These are phyloP conservation scores for Truncatella angustata DNA, from an alignment of 2,329 filamentous ascomycete species.

Conservation along the genomic window DNA sequence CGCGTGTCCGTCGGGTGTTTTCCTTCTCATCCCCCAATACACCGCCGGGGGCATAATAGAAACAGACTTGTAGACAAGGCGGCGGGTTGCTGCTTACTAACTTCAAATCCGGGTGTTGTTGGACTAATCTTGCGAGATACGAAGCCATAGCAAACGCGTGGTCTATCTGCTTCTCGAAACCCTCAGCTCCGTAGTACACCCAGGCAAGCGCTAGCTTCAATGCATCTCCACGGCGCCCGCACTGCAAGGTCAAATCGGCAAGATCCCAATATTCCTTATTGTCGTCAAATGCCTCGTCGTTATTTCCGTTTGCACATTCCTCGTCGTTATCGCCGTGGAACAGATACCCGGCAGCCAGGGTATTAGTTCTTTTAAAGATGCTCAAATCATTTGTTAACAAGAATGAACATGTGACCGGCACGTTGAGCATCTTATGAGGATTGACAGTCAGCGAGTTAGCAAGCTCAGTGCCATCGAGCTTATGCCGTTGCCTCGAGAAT, in stretches of 20 bases:
- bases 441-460: constrained; percentile 86
- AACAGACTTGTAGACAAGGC: constrained; percentile 91
- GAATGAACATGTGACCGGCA: constrained; percentile 88
- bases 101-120: constrained; percentile 57
- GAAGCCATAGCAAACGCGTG: constrained; percentile 69
- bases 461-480: constrained; percentile 68
- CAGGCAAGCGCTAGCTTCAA: constrained; percentile 87
- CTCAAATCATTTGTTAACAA: constrained; percentile 74
- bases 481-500: constrained; percentile 65
- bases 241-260: constrained; percentile 90
- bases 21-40: constrained; percentile 39
- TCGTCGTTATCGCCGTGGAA: constrained; percentile 59
- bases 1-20: constrained; percentile 49
- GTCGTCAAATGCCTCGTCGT: no score
- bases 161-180: constrained; percentile 70
- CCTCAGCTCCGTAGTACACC: constrained; percentile 80
- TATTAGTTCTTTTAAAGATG: constrained; percentile 81
- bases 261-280: constrained; percentile 73
- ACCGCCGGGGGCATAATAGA: constrained; percentile 72
- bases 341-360: constrained; percentile 80
- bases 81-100: constrained; percentile 75
- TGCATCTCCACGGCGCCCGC: constrained; percentile 80
- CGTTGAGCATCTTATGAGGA: constrained; percentile 96
- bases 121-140: constrained; percentile 62
- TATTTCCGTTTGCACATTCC: no score